Conservation (phyloP, 306 rosid species). For the Lathyrus sativus region DNA sequence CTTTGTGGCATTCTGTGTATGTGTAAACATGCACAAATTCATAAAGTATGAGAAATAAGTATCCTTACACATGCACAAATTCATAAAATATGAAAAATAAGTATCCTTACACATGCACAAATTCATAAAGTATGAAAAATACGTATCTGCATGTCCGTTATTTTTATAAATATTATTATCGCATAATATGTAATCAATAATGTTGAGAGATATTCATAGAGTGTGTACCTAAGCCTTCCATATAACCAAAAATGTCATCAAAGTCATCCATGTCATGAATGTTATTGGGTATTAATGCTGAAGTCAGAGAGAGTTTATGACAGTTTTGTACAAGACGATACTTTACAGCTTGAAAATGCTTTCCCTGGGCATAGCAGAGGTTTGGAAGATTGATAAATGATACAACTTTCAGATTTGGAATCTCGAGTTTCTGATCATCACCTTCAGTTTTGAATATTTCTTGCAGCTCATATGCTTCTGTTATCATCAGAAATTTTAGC, state of each 20-base stretch:
- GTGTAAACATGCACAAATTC: too few species aligned
- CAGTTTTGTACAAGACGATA: background rate
- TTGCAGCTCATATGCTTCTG: background rate
- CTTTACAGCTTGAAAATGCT: background rate
- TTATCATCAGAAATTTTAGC: background rate
- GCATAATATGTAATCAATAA: too few species aligned
- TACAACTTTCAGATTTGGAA: background rate
- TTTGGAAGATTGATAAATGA: background rate
- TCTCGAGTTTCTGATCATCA: background rate
- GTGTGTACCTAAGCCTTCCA: background rate
- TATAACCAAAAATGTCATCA: accelerated
- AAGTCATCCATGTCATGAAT: background rate
- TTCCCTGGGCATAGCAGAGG: background rate
- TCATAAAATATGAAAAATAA: too few species aligned
- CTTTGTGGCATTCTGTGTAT: background rate
- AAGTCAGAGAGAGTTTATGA: background rate
- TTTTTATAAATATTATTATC: background rate
- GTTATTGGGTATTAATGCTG: background rate
- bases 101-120: too few species aligned
- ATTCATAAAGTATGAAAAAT: too few species aligned
- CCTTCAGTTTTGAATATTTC: conserved; percentile 8
- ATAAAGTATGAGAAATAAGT: too few species aligned
- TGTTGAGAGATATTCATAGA: background rate
- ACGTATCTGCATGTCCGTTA: too few species aligned
- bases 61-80: too few species aligned